A percentile compares a stretch with the other conserved stretches of the same genome.
Evolutionary conservation across 2,329 filamentous ascomycete genomes (phyloP).

Genomic region (Paraphoma sp.): DNA sequence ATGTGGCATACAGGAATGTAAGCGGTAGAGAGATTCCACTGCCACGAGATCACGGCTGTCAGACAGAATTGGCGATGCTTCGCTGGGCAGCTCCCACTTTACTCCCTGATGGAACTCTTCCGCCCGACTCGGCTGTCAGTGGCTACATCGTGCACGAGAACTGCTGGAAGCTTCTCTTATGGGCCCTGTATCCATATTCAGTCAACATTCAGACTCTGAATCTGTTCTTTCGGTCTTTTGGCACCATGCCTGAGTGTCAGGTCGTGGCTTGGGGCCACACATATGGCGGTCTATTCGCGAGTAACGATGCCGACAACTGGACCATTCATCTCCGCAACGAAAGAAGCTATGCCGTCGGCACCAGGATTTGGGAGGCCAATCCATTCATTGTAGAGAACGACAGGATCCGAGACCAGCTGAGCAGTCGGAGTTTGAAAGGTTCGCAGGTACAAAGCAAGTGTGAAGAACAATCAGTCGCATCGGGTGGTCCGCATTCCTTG

Average conservation of each 20-base stretch:
- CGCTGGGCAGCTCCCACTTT: background rate
- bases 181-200: background rate
- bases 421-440: background rate
- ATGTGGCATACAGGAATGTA: background rate
- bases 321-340: background rate
- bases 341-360: no score
- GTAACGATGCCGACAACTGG: background rate
- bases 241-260: background rate
- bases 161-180: background rate
- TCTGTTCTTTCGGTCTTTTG: constrained; percentile 9
- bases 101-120: background rate
- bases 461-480: background rate
- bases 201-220: constrained; percentile 5
- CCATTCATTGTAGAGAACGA: background rate
- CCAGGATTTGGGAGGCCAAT: background rate
- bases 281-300: constrained; percentile 2
- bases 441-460: background rate
- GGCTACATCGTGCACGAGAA: constrained; percentile 2
- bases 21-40: no score
- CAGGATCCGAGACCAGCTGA: background rate
- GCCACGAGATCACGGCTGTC: no score
- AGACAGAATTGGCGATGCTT: background rate
- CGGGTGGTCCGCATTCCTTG: no score
- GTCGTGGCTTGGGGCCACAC: constrained; percentile 9
- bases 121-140: background rate